phyloP scores from a whole-genome alignment of 768 basidiomycete genomes.

The Kwoniella pini region DNA sequence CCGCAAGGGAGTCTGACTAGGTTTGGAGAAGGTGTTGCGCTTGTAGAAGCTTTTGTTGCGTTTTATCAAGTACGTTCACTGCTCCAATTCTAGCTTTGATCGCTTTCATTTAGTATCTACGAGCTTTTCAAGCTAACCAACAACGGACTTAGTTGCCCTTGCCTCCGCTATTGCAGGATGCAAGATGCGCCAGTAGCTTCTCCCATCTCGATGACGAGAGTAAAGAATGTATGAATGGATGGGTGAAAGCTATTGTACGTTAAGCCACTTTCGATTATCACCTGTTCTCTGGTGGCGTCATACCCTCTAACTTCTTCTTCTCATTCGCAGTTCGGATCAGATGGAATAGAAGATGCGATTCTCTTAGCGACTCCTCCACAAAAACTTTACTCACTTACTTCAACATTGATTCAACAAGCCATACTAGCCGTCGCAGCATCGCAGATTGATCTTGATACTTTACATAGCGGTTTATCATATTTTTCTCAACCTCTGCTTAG shows the following conservation, averaged over 20 bases:
- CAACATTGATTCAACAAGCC: conserved; percentile 55
- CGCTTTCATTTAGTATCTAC: no score
- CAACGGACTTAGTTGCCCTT: conserved; percentile 33
- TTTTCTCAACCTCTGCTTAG: conserved; percentile 56
- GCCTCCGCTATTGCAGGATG: conserved; percentile 30
- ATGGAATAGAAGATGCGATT: conserved; percentile 52
- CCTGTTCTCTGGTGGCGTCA: not conserved
- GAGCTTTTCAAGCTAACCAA: no score
- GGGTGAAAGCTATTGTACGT: conserved; percentile 52
- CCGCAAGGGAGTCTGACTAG: conserved; percentile 48
- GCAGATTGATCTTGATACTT: conserved; percentile 54
- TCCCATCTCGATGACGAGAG: conserved; percentile 26
- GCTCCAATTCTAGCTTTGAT: not conserved
- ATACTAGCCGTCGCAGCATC: conserved; percentile 49
- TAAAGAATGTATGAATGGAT: conserved; percentile 40
- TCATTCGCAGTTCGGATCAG: conserved; percentile 50
- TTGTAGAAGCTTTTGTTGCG: conserved; percentile 34
- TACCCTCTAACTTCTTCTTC: not conserved
- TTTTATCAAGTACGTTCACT: conserved; percentile 28
- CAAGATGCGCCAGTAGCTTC: conserved; percentile 23
- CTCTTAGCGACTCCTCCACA: conserved; percentile 51
- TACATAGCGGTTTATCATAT: conserved; percentile 55
- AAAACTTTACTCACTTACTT: conserved; percentile 51
- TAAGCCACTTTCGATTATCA: not conserved
- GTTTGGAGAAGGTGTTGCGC: conserved; percentile 45